phyloP scores from a whole-genome alignment of 179 eudicot genomes.

The Amaranthus tricolor region DNA sequence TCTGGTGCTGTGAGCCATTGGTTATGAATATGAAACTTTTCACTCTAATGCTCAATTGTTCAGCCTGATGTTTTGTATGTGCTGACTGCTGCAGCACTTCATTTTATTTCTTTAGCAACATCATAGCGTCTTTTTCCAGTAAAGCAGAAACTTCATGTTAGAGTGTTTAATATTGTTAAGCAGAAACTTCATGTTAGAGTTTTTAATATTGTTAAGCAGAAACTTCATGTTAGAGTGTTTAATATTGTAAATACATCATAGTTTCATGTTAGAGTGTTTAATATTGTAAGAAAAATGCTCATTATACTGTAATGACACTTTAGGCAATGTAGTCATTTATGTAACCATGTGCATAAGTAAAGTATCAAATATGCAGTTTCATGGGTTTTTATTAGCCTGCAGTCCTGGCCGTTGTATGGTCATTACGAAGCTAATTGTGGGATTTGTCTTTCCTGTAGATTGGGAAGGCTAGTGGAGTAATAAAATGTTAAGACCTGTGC shows the following conservation, averaged over 20 bases:
- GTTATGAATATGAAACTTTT: background rate
- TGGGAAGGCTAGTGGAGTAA: slow-evolving; percentile 16
- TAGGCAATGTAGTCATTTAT: background rate
- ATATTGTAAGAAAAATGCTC: too few species aligned
- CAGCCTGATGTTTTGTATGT: background rate
- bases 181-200: too few species aligned
- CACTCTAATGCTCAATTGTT: background rate
- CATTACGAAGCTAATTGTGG: slow-evolving; percentile 18
- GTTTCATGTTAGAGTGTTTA: too few species aligned
- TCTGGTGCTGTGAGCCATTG: background rate
- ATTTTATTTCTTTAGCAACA: too few species aligned
- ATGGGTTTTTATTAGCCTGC: slow-evolving; percentile 6
- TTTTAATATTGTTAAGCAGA: too few species aligned
- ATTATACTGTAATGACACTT: too few species aligned
- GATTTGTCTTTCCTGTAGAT: slow-evolving; percentile 19
- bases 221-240: too few species aligned
- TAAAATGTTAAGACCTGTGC: slow-evolving; percentile 56
- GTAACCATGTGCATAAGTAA: background rate
- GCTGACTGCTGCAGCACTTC: background rate
- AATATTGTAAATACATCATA: too few species aligned
- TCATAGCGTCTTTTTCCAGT: too few species aligned
- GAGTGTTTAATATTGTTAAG: too few species aligned
- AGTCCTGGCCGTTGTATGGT: slow-evolving; percentile 5
- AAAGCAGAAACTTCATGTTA: too few species aligned
- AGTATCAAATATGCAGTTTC: background rate